Evolutionary conservation across 768 basidiomycete species (phyloP).

Genomic region (Leccinellum albellum): DNA sequence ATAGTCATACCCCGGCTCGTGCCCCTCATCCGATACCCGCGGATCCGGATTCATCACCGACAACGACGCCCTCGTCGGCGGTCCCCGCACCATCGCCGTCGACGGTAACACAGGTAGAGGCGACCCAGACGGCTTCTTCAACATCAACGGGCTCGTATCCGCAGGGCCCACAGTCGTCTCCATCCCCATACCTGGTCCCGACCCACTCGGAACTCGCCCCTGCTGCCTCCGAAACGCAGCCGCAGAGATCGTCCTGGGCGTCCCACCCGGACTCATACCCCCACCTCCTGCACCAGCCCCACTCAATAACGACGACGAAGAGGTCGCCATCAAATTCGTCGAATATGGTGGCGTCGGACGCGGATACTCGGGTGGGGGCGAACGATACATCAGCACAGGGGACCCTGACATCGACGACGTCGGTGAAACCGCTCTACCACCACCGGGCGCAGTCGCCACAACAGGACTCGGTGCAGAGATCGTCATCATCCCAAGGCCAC

Average conservation of each 20-base stretch:
- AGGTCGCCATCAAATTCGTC: conserved; percentile 28
- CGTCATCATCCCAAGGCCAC: not conserved
- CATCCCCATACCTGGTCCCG: not conserved
- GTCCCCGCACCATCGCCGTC: conserved; percentile 9
- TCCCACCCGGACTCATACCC: conserved; percentile 27
- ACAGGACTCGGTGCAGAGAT: conserved; percentile 5
- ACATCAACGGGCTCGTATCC: conserved; percentile 45
- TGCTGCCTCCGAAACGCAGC: conserved; percentile 67
- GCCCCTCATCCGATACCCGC: conserved; percentile 25
- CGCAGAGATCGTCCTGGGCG: conserved; percentile 63
- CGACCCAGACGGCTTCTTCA: conserved; percentile 43
- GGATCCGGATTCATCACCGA: conserved; percentile 30
- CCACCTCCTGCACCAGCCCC: not conserved
- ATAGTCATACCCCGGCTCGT: conserved; percentile 34
- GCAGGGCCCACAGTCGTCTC: conserved; percentile 16
- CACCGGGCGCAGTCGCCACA: not conserved
- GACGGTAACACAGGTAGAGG: conserved; percentile 29
- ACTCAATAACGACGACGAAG: conserved; percentile 34
- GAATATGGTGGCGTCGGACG: conserved; percentile 33
- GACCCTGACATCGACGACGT: not conserved
- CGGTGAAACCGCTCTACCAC: not conserved
- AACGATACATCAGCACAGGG: conserved; percentile 6
- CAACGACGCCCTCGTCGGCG: conserved; percentile 14
- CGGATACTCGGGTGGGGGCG: conserved; percentile 47
- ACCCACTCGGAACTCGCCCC: conserved; percentile 28